Evolutionary conservation across 305 asterid genomes (phyloP).

Genomic region (Fraxinus xanthoxyloides): DNA sequence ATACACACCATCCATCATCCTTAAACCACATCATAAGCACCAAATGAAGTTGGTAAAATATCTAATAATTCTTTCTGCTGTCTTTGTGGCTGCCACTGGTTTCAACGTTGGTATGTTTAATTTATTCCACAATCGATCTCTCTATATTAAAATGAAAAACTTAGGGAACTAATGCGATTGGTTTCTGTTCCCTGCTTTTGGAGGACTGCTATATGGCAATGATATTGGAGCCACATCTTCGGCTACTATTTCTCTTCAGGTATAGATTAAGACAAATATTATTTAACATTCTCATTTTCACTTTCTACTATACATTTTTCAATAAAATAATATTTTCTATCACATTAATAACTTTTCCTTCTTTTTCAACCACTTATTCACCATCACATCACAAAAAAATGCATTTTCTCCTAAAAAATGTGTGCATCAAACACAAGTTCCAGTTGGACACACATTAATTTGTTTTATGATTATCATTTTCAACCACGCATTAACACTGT

Average conservation of each 20-base stretch:
- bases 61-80: neutral
- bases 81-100: neutral
- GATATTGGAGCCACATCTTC: slow-evolving; percentile 97
- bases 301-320: neutral
- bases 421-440: no score
- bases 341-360: no score
- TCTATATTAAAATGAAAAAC: no score
- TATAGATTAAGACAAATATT: slow-evolving; percentile 19
- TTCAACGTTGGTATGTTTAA: neutral
- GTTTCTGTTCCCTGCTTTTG: slow-evolving; percentile 90
- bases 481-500: no score
- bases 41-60: neutral
- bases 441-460: no score
- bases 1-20: neutral
- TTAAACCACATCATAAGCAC: neutral
- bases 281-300: neutral
- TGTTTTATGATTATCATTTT: no score
- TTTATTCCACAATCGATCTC: no score
- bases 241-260: slow-evolving; percentile 87
- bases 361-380: no score
- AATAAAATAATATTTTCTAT: no score
- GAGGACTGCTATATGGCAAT: slow-evolving; percentile 92
- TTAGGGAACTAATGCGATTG: slow-evolving; percentile 11
- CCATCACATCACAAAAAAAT: no score
- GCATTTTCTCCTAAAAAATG: no score